Percentiles rank a stretch among this genome's conserved stretches.
Conservation (phyloP, 78 protist genomes). For the Diacronema lutheri region DNA sequence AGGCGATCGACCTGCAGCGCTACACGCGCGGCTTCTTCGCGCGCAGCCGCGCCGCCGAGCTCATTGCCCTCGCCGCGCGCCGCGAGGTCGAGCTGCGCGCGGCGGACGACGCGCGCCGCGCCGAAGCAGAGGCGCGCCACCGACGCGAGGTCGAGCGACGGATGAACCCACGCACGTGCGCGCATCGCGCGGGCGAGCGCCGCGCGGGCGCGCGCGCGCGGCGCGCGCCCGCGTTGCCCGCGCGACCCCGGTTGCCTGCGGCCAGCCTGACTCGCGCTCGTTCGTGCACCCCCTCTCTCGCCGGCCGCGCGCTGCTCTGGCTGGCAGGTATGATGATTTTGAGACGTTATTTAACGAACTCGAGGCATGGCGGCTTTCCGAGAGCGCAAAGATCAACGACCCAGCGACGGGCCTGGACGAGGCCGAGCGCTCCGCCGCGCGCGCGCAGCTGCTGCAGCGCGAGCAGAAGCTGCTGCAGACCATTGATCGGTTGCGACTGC, state of each 20-base stretch:
- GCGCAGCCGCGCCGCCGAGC: constrained; percentile 28
- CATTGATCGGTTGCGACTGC: constrained; percentile 57
- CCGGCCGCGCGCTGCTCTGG: no score
- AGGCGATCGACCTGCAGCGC: background rate
- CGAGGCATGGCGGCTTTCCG: constrained; percentile 36
- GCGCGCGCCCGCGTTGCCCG: no score
- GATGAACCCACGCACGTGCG: constrained; percentile 65
- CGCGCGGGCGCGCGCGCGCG: no score
- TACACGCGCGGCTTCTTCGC: constrained; percentile 58
- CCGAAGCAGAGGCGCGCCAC: constrained; percentile 16
- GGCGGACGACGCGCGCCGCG: background rate
- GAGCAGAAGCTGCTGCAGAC: constrained; percentile 70
- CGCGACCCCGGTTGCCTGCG: no score
- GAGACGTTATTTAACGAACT: constrained; percentile 64
- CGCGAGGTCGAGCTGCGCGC: background rate
- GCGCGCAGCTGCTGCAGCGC: constrained; percentile 47
- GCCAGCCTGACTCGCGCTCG: no score
- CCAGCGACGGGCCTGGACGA: background rate
- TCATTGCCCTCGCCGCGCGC: background rate
- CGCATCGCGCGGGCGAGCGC: no score
- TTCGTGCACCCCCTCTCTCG: no score
- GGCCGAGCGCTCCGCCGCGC: constrained; percentile 36
- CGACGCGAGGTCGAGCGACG: constrained; percentile 54
- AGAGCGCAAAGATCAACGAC: constrained; percentile 36
- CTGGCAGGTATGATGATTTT: constrained; percentile 70